Conservation (phyloP, 164 flowering plant species). For the Kingdonia uniflora region DNA sequence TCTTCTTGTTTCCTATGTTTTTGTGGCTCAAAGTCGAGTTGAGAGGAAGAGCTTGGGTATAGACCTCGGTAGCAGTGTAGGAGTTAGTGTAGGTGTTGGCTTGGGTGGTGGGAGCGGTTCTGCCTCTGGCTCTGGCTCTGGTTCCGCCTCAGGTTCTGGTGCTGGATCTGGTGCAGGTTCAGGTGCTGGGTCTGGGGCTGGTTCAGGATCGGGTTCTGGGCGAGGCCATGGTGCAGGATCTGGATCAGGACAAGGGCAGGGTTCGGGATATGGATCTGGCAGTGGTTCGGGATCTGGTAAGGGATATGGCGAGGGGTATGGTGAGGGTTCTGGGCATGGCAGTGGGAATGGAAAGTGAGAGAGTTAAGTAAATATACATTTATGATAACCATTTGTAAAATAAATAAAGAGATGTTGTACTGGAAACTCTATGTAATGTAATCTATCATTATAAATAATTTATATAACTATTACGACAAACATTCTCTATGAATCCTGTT, state of each 20-base stretch:
- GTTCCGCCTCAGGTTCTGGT: slow-evolving; percentile 12
- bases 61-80: slow-evolving; percentile 26
- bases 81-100: slow-evolving; percentile 8
- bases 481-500: too few species aligned
- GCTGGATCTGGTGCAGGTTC: slow-evolving; percentile 15
- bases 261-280: slow-evolving; percentile 6
- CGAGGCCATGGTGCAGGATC: slow-evolving; percentile 7
- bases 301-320: slow-evolving; percentile 14
- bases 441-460: too few species aligned
- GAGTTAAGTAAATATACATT: background rate
- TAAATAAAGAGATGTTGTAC: slow-evolving; percentile 4
- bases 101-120: slow-evolving; percentile 19
- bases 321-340: slow-evolving; percentile 5
- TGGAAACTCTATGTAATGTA: too few species aligned
- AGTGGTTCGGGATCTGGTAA: slow-evolving; percentile 2
- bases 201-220: slow-evolving; percentile 15
- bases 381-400: slow-evolving; percentile 1
- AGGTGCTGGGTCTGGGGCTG: slow-evolving; percentile 13
- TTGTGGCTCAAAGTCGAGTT: slow-evolving; percentile 21
- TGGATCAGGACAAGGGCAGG: slow-evolving; percentile 10
- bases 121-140: slow-evolving; percentile 11
- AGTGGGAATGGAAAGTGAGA: slow-evolving; percentile 13
- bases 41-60: slow-evolving; percentile 33
- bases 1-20: slow-evolving; percentile 12
- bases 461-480: too few species aligned